phyloP scores from a whole-genome alignment of 2,329 filamentous ascomycete genomes.

The Aspergillus sp. region DNA sequence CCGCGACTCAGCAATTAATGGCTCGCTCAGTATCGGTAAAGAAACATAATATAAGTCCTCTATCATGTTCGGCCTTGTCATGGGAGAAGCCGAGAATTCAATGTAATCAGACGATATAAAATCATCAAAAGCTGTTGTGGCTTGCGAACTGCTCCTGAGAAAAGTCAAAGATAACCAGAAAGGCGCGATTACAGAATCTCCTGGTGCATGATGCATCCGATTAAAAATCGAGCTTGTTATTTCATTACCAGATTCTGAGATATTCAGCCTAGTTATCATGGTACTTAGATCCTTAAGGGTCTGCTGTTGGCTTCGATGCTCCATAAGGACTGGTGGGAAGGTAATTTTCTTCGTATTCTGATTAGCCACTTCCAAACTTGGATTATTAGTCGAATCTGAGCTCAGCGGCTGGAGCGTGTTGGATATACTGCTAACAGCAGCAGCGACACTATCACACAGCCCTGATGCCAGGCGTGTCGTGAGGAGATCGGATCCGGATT shows the following conservation, averaged over 20 bases:
- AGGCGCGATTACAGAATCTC: conserved; percentile 56
- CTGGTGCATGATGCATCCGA: conserved; percentile 50
- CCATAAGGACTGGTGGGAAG: conserved; percentile 57
- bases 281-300: conserved; percentile 56
- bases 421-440: conserved; percentile 35
- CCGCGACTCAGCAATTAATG: conserved; percentile 27
- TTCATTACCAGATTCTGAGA: conserved; percentile 35
- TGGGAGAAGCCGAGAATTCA: conserved; percentile 19
- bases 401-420: conserved; percentile 22
- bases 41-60: conserved; percentile 39
- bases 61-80: conserved; percentile 28
- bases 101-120: conserved; percentile 52
- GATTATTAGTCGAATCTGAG: conserved; percentile 9
- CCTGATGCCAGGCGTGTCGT: conserved; percentile 38
- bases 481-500: conserved; percentile 37
- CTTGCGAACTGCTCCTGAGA: conserved; percentile 49
- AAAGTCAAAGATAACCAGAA: conserved; percentile 76
- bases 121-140: conserved; percentile 52
- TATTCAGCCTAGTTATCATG: conserved; percentile 49
- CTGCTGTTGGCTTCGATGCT: conserved; percentile 57
- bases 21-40: conserved; percentile 33
- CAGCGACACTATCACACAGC: conserved; percentile 64
- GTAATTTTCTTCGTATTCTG: conserved; percentile 15
- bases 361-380: conserved; percentile 22
- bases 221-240: conserved; percentile 60